Base-by-base conservation (phyloP, 148 eudicot species). In the Rhododendron vialii region DNA sequence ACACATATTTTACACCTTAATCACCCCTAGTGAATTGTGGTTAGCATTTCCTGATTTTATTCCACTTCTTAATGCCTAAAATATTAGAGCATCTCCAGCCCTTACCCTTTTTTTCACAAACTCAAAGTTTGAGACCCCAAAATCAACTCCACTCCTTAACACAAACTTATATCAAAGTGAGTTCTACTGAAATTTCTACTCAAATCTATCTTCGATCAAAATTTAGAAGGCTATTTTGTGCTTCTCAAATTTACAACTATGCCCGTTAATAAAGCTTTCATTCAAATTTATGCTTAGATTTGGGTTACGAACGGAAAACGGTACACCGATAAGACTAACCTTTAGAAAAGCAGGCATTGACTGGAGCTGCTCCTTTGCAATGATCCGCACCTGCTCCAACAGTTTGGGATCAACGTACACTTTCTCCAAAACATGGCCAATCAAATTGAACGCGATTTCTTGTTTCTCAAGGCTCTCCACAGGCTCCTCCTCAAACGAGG, bases 401-500 rank as follows among this genome's bases (percentile, higher is more conserved):
- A 94, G 90, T 86, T 87, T 88, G 80, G 91, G 82, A 84, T 94
- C 96, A 81, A 95, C 85, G 2, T 86, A 65, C 75, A 91, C 93
- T 90, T 89, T 95, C 81, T 88, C 90, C 86, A 95, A 87, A 63
- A 94, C 84, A 78, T 89, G 88, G 55, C 90, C 93, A 36, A 95
- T 92, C 87, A 98, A 89, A 69, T 93, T 94, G 80, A 93, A 94
- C 11, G 93, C 92, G 80, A 93, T 93, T 85, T 95, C 98, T 84
- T 93, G 94, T 84, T 89, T 93, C 91, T 95, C 98, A 83, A 98
- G 93, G 61, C 89, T 90, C 85, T 98, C 98, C 48, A 92, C 86
- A 33, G 92, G 73, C 90, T 95, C 99, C 75, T 94, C 98, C 87
- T 98, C 98, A 80, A 98, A 95, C 47, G 87, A 86, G 5, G 88